phyloP scores from a whole-genome alignment of 2,329 filamentous ascomycete species.

The Fusarium mundagurra region DNA sequence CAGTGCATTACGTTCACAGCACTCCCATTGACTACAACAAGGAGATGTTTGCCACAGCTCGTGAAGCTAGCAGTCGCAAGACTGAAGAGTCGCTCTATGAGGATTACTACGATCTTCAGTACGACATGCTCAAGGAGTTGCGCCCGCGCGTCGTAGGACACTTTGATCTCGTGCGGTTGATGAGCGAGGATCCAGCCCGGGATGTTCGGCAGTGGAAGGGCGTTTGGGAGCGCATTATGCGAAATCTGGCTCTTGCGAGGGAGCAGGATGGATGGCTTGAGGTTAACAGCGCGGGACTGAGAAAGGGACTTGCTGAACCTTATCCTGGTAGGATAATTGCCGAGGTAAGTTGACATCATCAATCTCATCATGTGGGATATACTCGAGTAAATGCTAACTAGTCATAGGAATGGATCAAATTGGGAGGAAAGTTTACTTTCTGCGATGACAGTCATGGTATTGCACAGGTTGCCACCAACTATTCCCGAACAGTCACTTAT shows the following conservation, averaged over 20 bases:
- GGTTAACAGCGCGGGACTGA: conserved; percentile 85
- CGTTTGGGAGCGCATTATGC: conserved; percentile 78
- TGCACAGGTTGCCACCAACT: conserved; percentile 89
- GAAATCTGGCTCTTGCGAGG: conserved; percentile 78
- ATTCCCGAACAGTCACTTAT: conserved; percentile 74
- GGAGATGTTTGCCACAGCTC: conserved; percentile 66
- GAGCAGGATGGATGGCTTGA: conserved; percentile 86
- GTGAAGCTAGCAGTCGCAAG: conserved; percentile 51
- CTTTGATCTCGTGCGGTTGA: conserved; percentile 88
- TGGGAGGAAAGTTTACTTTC: conserved; percentile 85
- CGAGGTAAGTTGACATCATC: conserved; percentile 62
- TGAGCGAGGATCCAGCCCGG: conserved; percentile 74
- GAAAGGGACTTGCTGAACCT: conserved; percentile 90
- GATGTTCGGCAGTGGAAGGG: conserved; percentile 66
- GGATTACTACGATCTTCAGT: conserved; percentile 89
- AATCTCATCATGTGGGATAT: neutral
- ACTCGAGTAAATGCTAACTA: neutral
- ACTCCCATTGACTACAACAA: conserved; percentile 90
- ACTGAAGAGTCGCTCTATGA: conserved; percentile 78
- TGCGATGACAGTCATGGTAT: conserved; percentile 95
- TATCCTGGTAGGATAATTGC: conserved; percentile 86
- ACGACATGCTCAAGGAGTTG: conserved; percentile 78
- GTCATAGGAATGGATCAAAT: conserved; percentile 71
- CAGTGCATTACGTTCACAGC: conserved; percentile 87
- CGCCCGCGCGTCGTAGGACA: conserved; percentile 86